These are phyloP conservation scores for Lagenaria siceraria DNA, from an alignment of 306 rosid genomes.

Conservation along the genomic window DNA sequence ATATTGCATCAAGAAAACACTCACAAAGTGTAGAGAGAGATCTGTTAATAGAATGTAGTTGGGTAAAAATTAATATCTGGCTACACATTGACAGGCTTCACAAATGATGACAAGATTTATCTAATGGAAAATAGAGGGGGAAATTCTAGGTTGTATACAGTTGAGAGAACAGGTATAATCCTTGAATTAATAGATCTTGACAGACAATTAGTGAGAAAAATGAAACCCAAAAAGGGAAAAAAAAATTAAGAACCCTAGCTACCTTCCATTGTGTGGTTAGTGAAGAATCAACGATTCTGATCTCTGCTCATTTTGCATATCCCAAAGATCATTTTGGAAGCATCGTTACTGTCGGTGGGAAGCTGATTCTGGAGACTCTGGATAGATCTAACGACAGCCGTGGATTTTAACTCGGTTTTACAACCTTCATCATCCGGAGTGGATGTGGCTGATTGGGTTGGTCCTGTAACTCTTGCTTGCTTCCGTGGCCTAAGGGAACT, in stretches of 20 bases:
- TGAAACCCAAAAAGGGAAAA: background rate
- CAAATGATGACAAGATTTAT: background rate
- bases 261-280: constrained; percentile 9
- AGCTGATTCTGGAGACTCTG: constrained; percentile 14
- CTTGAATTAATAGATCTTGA: background rate
- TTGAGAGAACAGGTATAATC: background rate
- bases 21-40: background rate
- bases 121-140: background rate
- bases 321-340: constrained; percentile 21
- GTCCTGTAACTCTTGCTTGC: constrained; percentile 10
- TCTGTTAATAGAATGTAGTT: background rate
- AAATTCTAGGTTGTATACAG: background rate
- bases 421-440: background rate
- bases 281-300: constrained; percentile 3
- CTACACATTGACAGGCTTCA: background rate
- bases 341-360: background rate
- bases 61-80: background rate
- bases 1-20: background rate
- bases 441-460: background rate
- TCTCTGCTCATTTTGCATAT: constrained; percentile 29
- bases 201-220: constrained; percentile 7
- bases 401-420: constrained; percentile 11
- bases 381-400: constrained; percentile 20
- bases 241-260: background rate
- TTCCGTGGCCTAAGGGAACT: constrained; percentile 16